These are phyloP conservation scores for Arachnomyces sp. DNA, from an alignment of 2,329 filamentous ascomycete species.

Conservation along the genomic window DNA sequence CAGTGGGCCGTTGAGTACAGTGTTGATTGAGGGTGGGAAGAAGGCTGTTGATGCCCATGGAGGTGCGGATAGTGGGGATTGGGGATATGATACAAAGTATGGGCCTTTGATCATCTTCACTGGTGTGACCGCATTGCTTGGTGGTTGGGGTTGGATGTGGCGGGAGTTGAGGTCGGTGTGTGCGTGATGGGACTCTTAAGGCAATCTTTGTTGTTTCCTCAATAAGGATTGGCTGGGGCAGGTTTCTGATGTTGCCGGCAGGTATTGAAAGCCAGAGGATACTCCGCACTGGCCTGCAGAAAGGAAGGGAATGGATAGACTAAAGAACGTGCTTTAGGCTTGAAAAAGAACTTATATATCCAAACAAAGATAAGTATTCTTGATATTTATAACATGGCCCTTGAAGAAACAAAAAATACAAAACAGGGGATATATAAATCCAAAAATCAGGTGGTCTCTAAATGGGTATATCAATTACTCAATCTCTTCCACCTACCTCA, in stretches of 20 bases:
- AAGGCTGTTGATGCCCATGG: conserved; percentile 7
- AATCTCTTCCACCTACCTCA: neutral
- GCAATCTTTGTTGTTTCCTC: too few species aligned
- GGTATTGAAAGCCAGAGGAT: too few species aligned
- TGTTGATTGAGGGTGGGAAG: conserved; percentile 40
- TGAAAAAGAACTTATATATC: too few species aligned
- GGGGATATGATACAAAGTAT: conserved; percentile 47
- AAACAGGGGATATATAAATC: neutral
- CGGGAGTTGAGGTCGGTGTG: neutral
- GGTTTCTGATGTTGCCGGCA: too few species aligned
- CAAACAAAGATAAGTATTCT: too few species aligned
- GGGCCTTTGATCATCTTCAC: conserved; percentile 52
- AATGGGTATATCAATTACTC: neutral
- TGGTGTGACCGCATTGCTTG: conserved; percentile 45
- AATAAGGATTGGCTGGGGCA: too few species aligned
- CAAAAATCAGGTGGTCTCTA: neutral
- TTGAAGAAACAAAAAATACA: too few species aligned
- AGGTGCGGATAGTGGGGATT: conserved; percentile 33
- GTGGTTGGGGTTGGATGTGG: conserved; percentile 32
- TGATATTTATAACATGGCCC: too few species aligned
- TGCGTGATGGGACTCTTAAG: too few species aligned
- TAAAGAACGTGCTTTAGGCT: too few species aligned
- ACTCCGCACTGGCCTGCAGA: too few species aligned
- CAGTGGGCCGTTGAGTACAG: conserved; percentile 49
- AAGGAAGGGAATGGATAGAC: too few species aligned